Evolutionary conservation across 352 stramenopile species (phyloP), one percentile per base, ranked within the genome.

Genomic region (Pythium sukuiense): DNA sequence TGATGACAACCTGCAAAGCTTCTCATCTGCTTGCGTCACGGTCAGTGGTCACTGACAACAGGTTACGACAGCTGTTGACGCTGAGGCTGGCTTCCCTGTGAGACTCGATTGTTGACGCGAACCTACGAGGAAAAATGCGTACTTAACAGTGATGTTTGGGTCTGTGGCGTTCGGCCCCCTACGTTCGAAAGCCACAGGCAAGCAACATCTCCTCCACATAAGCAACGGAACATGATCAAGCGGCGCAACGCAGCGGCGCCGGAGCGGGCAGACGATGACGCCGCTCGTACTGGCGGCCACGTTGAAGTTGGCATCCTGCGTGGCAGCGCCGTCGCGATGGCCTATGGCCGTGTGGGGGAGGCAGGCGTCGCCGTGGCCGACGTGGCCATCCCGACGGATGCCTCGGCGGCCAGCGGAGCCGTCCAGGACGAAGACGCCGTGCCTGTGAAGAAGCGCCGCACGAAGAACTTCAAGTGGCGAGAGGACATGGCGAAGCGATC

Each of bases 381-480:
- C 8, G 30, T 60, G 30, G 59, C 55, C 27, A 55, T 24, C 29
- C 30, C 58, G 46, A 1, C 55, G 1, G 32, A 14, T 32, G 59
- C 8, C 16, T 20, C 41, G 24, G 41, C 16, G n/a, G 41, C 14
- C 41, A 26, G 14, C 16, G 41, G 41, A 7, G 41, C 41, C n/a
- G 41, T 27, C 41, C 16, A 20, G 4, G 41, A 49, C 7, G 65
- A 58, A 37, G 57, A 24, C 41, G 55, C 66, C 24, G 70, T 66
- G 29, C 62, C 81, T 9, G 81, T 93, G 12, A 91, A 93, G 76
- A 93, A 92, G 64, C 79, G 85, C 5, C 83, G 81, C 45, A 93
- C 85, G 18, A 93, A 93, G 71, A 90, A 93, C 74, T 93, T 80
- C 65, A 82, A 90, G 61, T 73, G 83, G 73, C 81, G 85, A 37